Base-by-base conservation (phyloP, 1,284 basidiomycete genomes). In the Coniferiporia weirii region DNA sequence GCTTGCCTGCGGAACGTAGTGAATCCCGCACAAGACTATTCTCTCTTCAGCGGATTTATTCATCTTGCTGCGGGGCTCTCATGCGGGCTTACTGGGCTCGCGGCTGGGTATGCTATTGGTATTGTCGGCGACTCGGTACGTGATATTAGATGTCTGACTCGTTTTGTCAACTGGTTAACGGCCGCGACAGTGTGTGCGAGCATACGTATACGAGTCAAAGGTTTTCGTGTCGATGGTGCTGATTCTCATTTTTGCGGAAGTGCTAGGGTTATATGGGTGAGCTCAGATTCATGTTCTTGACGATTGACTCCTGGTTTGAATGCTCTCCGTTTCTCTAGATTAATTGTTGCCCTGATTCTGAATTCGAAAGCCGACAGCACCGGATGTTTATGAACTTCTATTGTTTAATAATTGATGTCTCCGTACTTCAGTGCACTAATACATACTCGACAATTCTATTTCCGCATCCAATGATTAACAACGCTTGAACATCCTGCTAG, bases 61-160 rank as follows among this genome's bases (percentile, higher is more conserved):
- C 92, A 95, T 72, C 87, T 95, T 62, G 92, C 93, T 67, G 93
- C 93, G 17, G 93, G 93, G 71, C 81, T 95, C 48, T 85, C 89
- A 1, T 91, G 93, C 71, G 93, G 93, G 67, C 81, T 95, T 52
- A 86, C 93, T 36, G 93, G 93, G 78, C 81, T 95, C 44, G 91
- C 93, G 15, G 93, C 93, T 57, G 93, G 93, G 52, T 93, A 93
- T 70, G 93, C 93, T 15, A 93, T 95, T 67, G 93, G 95, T 64
- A 92, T 98, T 70, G 95, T 98, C 60, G 94, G 96, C 73, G 93
- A 98, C 72, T 91, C 95, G 63, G 93, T 95, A 45, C 81, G 93
- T 62, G 91, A 91, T 32, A 12, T 12, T 22, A 20, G 5, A 19
- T n/a, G 19, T n/a, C 8, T 45, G 3, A 9, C 12, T 22, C 40